Conservation (phyloP, 164 flowering plant genomes). For the grape (Vitis vinifera) region ASM3070453v1 NC_081805.1:5903501-5904000, state of each 20-base stretch:
- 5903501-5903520: slow-evolving; percentile 81
- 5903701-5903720: slow-evolving; percentile 79
- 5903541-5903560: slow-evolving; percentile 85
- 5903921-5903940: slow-evolving; percentile 39
- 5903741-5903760: slow-evolving; percentile 65
- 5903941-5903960: slow-evolving; percentile 34
- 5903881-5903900: slow-evolving; percentile 49
- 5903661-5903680: slow-evolving; percentile 93
- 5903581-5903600: slow-evolving; percentile 69
- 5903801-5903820: slow-evolving; percentile 43
- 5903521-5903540: slow-evolving; percentile 87
- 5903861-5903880: slow-evolving; percentile 74
- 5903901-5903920: slow-evolving; percentile 44
- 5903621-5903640: slow-evolving; percentile 96
- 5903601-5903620: slow-evolving; percentile 92
- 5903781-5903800: slow-evolving; percentile 35
- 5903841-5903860: slow-evolving; percentile 56
- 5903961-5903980: slow-evolving; percentile 21
- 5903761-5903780: slow-evolving; percentile 55
- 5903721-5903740: slow-evolving; percentile 84
- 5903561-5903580: slow-evolving; percentile 83
- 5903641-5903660: slow-evolving; percentile 92
- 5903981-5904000: slow-evolving; percentile 48
- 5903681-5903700: slow-evolving; percentile 72
- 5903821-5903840: slow-evolving; percentile 53